phyloP scores from a whole-genome alignment of 2,329 filamentous ascomycete genomes.

The Colletotrichum tamarilloi region DNA sequence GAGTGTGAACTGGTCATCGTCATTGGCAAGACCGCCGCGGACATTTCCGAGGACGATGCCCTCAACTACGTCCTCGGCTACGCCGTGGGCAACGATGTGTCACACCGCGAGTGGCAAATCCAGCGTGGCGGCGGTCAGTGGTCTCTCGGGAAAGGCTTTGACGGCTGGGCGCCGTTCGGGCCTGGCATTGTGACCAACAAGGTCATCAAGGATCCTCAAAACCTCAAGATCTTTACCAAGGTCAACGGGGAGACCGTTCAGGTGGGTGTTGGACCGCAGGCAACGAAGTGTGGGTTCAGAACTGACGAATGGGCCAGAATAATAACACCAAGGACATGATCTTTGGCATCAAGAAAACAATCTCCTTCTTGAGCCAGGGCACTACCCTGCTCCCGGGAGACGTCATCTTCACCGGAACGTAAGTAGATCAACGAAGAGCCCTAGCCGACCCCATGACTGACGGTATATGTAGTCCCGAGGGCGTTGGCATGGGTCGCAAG shows the following conservation, averaged over 20 bases:
- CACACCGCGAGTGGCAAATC: slow-evolving; percentile 81
- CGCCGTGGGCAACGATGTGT: slow-evolving; percentile 82
- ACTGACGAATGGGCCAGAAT: slow-evolving; percentile 47
- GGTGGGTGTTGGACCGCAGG: slow-evolving; percentile 42
- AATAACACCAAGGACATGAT: slow-evolving; percentile 71
- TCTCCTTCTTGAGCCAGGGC: slow-evolving; percentile 70
- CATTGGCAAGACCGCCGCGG: slow-evolving; percentile 73
- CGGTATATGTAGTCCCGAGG: slow-evolving; percentile 63
- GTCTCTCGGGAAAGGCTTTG: slow-evolving; percentile 79
- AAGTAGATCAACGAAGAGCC: slow-evolving; percentile 41
- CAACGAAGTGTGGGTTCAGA: neutral
- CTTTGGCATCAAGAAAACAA: slow-evolving; percentile 68
- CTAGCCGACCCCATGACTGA: slow-evolving; percentile 10
- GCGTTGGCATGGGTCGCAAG: slow-evolving; percentile 76
- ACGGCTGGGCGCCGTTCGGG: slow-evolving; percentile 80
- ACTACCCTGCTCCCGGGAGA: slow-evolving; percentile 73
- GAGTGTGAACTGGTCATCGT: slow-evolving; percentile 83
- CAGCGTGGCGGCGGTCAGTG: slow-evolving; percentile 76
- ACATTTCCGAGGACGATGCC: slow-evolving; percentile 74
- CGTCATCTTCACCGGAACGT: slow-evolving; percentile 75
- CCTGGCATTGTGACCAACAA: slow-evolving; percentile 74
- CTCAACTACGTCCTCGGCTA: slow-evolving; percentile 82
- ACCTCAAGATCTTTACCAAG: slow-evolving; percentile 65
- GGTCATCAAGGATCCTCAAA: slow-evolving; percentile 68
- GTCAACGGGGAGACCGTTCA: slow-evolving; percentile 70